These are phyloP conservation scores for Glycine latifolia DNA, from an alignment of 306 rosid genomes.

Conservation along the genomic window DNA sequence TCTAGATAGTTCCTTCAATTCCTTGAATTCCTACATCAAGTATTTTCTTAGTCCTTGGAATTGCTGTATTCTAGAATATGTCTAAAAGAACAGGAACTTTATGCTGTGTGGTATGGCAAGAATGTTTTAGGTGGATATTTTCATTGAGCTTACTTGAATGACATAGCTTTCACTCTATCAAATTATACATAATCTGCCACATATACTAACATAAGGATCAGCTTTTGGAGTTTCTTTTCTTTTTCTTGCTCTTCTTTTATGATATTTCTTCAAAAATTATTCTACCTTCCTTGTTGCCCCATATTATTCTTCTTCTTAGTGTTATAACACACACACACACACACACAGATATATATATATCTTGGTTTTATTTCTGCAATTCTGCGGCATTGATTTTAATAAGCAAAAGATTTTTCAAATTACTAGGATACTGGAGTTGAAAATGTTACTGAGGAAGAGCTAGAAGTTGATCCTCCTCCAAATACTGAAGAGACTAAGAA, in stretches of 20 bases:
- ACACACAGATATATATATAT: neutral
- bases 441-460: conserved; percentile 47
- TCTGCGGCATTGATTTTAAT: neutral
- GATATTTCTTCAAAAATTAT: neutral
- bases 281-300: conserved; percentile 2
- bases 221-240: neutral
- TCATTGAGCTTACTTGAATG: conserved; percentile 8
- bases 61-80: conserved; percentile 10
- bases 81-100: neutral
- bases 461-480: conserved; percentile 49
- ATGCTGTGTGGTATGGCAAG: neutral
- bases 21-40: conserved; percentile 26
- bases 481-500: conserved; percentile 50
- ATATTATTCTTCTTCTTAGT: conserved; percentile 24
- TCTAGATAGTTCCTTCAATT: neutral
- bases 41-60: neutral
- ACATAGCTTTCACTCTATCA: conserved; percentile 20
- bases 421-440: conserved; percentile 65
- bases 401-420: conserved; percentile 39
- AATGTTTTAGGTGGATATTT: neutral
- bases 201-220: neutral
- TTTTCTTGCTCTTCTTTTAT: no score
- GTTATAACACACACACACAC: no score
- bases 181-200: conserved; percentile 3
- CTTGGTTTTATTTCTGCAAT: conserved; percentile 28